Conservation (phyloP, 352 stramenopile species). For the Globisporangium polare region DNA sequence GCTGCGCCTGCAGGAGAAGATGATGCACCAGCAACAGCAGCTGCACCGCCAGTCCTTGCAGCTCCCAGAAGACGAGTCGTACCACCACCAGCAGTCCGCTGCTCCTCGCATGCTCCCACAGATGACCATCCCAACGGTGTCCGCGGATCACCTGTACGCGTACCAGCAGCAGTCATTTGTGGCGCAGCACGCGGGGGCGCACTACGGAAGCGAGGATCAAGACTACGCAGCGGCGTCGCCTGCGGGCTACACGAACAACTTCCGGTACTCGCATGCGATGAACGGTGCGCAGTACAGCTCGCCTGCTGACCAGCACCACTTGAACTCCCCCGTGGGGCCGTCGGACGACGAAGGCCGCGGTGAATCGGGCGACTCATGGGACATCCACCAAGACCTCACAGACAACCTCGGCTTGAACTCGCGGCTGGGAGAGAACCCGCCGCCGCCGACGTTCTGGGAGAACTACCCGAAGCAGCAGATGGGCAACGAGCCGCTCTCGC, state of each 20-base stretch:
- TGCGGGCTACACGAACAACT: conserved; percentile 12
- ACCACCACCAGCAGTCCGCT: conserved; percentile 1
- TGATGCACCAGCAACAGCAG: conserved; percentile 59
- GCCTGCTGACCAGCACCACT: conserved; percentile 6
- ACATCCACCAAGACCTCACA: conserved; percentile 21
- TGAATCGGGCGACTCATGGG: conserved; percentile 28
- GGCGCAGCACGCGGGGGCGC: conserved; percentile 7
- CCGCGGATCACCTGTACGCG: conserved; percentile 10
- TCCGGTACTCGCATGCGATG: conserved; percentile 9
- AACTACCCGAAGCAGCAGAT: conserved; percentile 33
- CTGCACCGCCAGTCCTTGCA: conserved; percentile 61
- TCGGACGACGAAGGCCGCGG: conserved; percentile 15
- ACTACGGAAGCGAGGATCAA: conserved; percentile 6
- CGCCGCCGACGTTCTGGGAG: conserved; percentile 37
- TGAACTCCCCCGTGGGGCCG: conserved; percentile 7
- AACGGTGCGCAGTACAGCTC: conserved; percentile 9
- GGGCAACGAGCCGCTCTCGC: conserved; percentile 27
- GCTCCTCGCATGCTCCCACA: conserved; percentile 11
- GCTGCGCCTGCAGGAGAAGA: conserved; percentile 60
- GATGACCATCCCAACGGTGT: conserved; percentile 7
- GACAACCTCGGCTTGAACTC: conserved; percentile 16
- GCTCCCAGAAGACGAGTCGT: conserved; percentile 26
- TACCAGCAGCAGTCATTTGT: conserved; percentile 15
- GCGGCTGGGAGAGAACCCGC: conserved; percentile 37
- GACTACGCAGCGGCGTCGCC: conserved; percentile 8